Evolutionary conservation across 1,284 basidiomycete genomes (phyloP).

Genomic region (Microstroma glucosiphilum): DNA sequence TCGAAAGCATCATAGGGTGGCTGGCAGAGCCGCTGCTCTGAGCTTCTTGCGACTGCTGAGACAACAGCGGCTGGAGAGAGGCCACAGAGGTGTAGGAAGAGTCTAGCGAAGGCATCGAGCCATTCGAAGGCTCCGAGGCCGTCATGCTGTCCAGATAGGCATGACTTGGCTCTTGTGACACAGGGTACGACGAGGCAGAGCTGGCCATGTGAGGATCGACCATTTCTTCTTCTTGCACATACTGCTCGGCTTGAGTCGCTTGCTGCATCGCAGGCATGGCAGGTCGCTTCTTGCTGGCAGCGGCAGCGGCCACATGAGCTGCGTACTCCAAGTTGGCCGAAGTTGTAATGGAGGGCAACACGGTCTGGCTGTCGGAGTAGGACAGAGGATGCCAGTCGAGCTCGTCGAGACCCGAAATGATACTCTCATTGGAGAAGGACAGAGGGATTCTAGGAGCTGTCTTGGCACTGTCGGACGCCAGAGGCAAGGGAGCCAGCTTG

Average conservation of each 20-base stretch:
- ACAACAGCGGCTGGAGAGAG: not conserved
- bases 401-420: not conserved
- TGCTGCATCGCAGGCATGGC: not conserved
- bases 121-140: not conserved
- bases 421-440: not conserved
- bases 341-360: no score
- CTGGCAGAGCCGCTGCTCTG: not conserved
- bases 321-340: no score
- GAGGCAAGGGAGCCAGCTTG: no score
- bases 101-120: constrained; percentile 6
- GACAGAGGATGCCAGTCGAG: not conserved
- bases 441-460: not conserved
- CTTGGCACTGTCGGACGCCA: no score
- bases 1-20: no score
- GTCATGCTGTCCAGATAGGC: not conserved
- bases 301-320: not conserved
- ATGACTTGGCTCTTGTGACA: not conserved
- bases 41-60: not conserved
- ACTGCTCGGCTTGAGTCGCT: not conserved
- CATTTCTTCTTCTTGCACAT: not conserved
- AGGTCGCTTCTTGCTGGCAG: not conserved
- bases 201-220: not conserved
- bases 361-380: no score
- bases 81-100: not conserved
- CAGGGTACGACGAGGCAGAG: not conserved